These are phyloP conservation scores for Theobroma cacao DNA, from an alignment of 345 rosid species.

Conservation along the genomic window DNA sequence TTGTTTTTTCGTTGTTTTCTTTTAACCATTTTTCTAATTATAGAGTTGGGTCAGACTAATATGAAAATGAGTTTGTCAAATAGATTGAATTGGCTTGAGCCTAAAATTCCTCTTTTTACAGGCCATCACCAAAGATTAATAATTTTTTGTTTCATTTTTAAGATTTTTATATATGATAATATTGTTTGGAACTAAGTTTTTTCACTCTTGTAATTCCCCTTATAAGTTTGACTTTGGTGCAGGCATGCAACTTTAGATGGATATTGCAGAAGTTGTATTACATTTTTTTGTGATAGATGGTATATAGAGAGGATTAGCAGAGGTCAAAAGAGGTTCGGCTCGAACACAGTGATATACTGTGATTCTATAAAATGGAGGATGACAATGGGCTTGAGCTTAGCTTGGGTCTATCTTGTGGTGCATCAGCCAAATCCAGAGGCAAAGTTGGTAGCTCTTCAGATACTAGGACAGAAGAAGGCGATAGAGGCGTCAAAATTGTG, in stretches of 20 bases:
- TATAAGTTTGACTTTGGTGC: conserved; percentile 1
- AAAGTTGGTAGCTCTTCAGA: conserved; percentile 56
- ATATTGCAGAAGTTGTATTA: neutral
- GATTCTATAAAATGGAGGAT: conserved; percentile 58
- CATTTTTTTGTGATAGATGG: neutral
- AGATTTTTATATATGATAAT: neutral
- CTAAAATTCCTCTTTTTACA: neutral
- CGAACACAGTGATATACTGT: neutral
- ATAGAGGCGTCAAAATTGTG: conserved; percentile 59
- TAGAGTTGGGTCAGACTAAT: neutral
- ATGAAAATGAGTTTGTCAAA: neutral
- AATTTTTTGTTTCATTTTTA: neutral
- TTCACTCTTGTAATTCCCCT: neutral
- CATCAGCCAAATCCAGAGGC: conserved; percentile 69
- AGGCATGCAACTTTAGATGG: neutral
- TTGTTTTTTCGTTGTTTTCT: neutral
- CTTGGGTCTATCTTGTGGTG: conserved; percentile 90
- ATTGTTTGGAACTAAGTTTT: neutral
- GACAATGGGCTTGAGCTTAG: conserved; percentile 94
- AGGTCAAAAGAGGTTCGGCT: neutral
- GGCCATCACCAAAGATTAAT: neutral
- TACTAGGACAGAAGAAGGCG: conserved; percentile 56
- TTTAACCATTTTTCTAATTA: neutral
- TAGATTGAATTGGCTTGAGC: neutral
- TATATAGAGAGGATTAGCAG: neutral